These are phyloP conservation scores for Aspergillus phoenicis DNA, from an alignment of 2,329 filamentous ascomycete genomes.

Conservation along the genomic window DNA sequence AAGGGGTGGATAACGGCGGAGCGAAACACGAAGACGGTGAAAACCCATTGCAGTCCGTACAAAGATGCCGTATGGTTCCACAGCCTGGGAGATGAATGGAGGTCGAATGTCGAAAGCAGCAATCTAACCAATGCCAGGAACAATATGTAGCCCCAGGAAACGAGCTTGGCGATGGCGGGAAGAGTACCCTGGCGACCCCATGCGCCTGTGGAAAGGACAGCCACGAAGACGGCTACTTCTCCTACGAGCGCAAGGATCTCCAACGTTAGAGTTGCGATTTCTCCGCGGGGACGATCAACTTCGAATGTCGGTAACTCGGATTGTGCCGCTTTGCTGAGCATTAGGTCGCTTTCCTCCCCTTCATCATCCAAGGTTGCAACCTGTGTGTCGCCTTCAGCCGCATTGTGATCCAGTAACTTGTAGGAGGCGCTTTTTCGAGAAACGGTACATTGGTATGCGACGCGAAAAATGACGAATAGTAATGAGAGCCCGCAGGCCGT, in stretches of 20 bases:
- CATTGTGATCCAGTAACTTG: conserved; percentile 44
- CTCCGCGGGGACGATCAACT: conserved; percentile 73
- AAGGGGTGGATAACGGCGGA: conserved; percentile 78
- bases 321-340: conserved; percentile 57
- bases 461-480: conserved; percentile 63
- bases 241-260: conserved; percentile 76
- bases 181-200: conserved; percentile 62
- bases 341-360: conserved; percentile 57
- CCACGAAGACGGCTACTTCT: conserved; percentile 69
- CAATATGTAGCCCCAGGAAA: conserved; percentile 80
- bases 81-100: conserved; percentile 70
- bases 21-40: conserved; percentile 75
- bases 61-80: conserved; percentile 93
- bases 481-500: conserved; percentile 71
- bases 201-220: conserved; percentile 62
- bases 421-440: conserved; percentile 62
- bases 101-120: conserved; percentile 59
- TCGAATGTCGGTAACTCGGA: conserved; percentile 57
- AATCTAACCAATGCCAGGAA: conserved; percentile 73
- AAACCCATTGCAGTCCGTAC: conserved; percentile 81
- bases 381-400: conserved; percentile 51
- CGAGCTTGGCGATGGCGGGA: conserved; percentile 67
- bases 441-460: conserved; percentile 56
- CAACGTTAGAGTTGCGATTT: conserved; percentile 68
- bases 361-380: conserved; percentile 54